Percentiles rank a stretch among this genome's conserved stretches.
Conservation (phyloP, 2,329 filamentous ascomycete species). For the Neopestalotiopsis clavispora region DNA sequence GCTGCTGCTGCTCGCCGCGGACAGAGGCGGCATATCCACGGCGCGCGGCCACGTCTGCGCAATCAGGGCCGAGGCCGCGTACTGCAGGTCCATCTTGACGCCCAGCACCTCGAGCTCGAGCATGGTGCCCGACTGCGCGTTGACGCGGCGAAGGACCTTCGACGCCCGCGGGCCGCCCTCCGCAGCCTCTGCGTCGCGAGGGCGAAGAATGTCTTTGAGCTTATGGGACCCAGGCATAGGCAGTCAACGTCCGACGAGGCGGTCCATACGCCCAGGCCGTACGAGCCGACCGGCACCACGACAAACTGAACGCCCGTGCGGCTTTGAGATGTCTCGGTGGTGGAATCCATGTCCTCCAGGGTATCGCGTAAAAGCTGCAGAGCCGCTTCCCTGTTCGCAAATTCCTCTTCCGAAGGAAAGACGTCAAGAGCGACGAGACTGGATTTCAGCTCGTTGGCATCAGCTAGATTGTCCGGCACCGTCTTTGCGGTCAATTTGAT, state of each 20-base stretch:
- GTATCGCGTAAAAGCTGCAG: conserved; percentile 49
- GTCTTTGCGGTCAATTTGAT: conserved; percentile 39
- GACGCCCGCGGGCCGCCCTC: conserved; percentile 48
- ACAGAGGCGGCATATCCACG: conserved; percentile 44
- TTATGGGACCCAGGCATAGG: conserved; percentile 67
- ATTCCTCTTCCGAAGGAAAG: conserved; percentile 54
- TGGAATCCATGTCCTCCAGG: conserved; percentile 40
- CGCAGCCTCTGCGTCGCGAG: conserved; percentile 60
- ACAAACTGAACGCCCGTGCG: conserved; percentile 47
- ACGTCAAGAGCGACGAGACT: conserved; percentile 43
- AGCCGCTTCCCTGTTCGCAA: conserved; percentile 44
- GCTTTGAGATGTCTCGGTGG: conserved; percentile 19
- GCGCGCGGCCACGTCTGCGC: conserved; percentile 57
- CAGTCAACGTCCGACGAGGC: conserved; percentile 67
- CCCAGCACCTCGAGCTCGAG: conserved; percentile 64
- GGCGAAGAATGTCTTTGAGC: conserved; percentile 64
- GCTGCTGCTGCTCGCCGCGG: conserved; percentile 42
- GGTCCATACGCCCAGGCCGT: conserved; percentile 67
- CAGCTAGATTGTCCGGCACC: conserved; percentile 36
- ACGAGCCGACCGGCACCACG: conserved; percentile 68
- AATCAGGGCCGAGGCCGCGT: conserved; percentile 63
- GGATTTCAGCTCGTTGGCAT: conserved; percentile 39
- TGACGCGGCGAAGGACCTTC: conserved; percentile 61
- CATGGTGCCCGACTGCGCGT: conserved; percentile 65
- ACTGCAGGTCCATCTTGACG: conserved; percentile 68